Conservation (phyloP, 2,329 filamentous ascomycete genomes). For the Aspergillus cejpii region DNA sequence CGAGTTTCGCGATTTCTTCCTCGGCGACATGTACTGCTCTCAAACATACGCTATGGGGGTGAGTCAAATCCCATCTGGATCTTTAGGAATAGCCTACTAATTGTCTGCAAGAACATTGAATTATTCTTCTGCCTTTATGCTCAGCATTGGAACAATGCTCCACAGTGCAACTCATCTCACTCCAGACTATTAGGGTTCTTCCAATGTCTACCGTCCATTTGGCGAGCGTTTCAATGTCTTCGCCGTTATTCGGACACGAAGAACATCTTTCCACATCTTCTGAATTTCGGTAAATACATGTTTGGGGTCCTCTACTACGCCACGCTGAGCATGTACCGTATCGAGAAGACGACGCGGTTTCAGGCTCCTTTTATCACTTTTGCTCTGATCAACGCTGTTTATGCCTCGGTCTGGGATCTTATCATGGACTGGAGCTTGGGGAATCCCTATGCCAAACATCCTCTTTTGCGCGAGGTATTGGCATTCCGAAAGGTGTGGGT, state of each 20-base stretch:
- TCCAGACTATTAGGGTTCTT: conserved; percentile 84
- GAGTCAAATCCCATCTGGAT: conserved; percentile 33
- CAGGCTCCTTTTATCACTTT: conserved; percentile 70
- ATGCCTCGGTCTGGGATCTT: conserved; percentile 85
- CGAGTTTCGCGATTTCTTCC: conserved; percentile 94
- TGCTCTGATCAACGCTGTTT: conserved; percentile 73
- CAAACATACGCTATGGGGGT: conserved; percentile 83
- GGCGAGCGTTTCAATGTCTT: conserved; percentile 85
- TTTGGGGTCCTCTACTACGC: conserved; percentile 77
- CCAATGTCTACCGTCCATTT: conserved; percentile 72
- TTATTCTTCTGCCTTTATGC: conserved; percentile 93
- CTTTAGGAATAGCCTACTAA: conserved; percentile 16
- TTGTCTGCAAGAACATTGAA: conserved; percentile 62
- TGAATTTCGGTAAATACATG: conserved; percentile 86
- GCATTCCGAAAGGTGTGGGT: conserved; percentile 72
- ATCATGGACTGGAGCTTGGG: conserved; percentile 95
- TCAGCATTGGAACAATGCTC: conserved; percentile 64
- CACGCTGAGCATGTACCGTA: conserved; percentile 74
- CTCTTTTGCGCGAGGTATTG: conserved; percentile 66
- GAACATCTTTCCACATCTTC: conserved; percentile 84
- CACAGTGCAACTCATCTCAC: conserved; percentile 75
- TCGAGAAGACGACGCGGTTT: conserved; percentile 53
- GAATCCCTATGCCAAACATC: conserved; percentile 63
- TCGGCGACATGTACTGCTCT: conserved; percentile 96
- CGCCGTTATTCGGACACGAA: conserved; percentile 80